Conservation (phyloP, 768 basidiomycete species). For the Boletales sp. region DNA sequence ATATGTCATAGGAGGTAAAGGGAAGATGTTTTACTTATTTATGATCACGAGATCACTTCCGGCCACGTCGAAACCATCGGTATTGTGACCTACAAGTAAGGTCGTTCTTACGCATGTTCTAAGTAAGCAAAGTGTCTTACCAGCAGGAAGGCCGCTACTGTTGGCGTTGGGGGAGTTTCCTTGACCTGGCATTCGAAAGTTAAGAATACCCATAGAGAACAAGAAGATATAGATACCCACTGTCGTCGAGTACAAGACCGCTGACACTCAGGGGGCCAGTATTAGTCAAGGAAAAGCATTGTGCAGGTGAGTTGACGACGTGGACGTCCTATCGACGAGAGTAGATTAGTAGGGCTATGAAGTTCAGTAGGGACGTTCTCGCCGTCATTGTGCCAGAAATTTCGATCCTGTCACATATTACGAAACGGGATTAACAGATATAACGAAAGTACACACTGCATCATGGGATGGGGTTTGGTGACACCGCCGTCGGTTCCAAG, state of each 20-base stretch:
- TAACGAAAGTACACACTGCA: constrained; percentile 25
- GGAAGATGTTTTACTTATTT: constrained; percentile 10
- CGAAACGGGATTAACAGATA: background rate
- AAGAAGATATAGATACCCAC: constrained; percentile 31
- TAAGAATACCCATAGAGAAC: background rate
- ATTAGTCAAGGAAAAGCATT: constrained; percentile 12
- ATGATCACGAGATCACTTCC: constrained; percentile 36
- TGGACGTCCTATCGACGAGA: constrained; percentile 27
- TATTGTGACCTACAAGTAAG: constrained; percentile 38
- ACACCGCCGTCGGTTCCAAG: constrained; percentile 9
- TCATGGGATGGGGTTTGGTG: constrained; percentile 37
- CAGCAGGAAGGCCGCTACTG: constrained; percentile 48
- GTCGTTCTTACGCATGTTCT: background rate
- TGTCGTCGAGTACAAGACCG: constrained; percentile 50
- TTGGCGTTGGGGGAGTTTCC: constrained; percentile 50
- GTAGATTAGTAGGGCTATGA: background rate
- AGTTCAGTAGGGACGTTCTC: background rate
- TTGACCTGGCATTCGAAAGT: constrained; percentile 30
- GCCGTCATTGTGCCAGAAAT: constrained; percentile 41
- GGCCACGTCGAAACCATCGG: constrained; percentile 47
- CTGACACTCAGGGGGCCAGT: constrained; percentile 26
- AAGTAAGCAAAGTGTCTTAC: constrained; percentile 14
- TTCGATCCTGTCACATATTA: constrained; percentile 25
- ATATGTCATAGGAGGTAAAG: background rate
- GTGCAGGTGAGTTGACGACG: constrained; percentile 40